phyloP scores from a whole-genome alignment of 768 basidiomycete genomes.

The Leccinum disarticulatum region DNA sequence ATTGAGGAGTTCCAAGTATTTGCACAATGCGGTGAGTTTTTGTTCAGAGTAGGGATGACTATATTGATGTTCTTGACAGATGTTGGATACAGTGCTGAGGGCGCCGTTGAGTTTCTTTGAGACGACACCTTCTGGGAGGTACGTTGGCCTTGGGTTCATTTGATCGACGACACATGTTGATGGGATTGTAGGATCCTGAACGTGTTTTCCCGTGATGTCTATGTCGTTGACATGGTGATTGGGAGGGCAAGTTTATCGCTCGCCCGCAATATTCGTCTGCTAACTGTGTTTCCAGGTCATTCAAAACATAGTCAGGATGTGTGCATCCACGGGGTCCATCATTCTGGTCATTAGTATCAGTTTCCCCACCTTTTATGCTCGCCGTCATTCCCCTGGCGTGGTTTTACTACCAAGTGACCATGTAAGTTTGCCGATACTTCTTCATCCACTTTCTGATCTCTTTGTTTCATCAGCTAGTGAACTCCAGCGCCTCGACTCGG shows the following conservation, averaged over 20 bases:
- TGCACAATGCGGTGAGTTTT: constrained; percentile 71
- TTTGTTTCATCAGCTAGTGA: constrained; percentile 64
- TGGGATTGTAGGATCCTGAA: constrained; percentile 66
- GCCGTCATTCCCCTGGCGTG: constrained; percentile 73
- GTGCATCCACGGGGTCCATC: constrained; percentile 57
- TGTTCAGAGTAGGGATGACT: background rate
- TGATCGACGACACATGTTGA: background rate
- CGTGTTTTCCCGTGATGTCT: constrained; percentile 86
- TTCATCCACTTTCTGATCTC: background rate
- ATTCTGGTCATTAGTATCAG: constrained; percentile 73
- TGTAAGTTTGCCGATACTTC: constrained; percentile 41
- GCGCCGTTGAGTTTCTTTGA: constrained; percentile 91
- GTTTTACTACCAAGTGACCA: constrained; percentile 81
- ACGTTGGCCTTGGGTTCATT: constrained; percentile 10
- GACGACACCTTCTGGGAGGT: constrained; percentile 82
- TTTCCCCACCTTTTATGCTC: constrained; percentile 77
- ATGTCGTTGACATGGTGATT: constrained; percentile 82
- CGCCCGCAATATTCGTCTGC: background rate
- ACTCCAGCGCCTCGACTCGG: constrained; percentile 84
- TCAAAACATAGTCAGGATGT: constrained; percentile 66
- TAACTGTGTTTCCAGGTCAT: constrained; percentile 44
- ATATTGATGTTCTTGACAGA: constrained; percentile 41
- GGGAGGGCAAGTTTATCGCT: constrained; percentile 45
- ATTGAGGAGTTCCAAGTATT: constrained; percentile 64
- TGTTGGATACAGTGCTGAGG: constrained; percentile 76